phyloP scores from a whole-genome alignment of 1,139 yeast species.

The Kazachstania sp. region DNA sequence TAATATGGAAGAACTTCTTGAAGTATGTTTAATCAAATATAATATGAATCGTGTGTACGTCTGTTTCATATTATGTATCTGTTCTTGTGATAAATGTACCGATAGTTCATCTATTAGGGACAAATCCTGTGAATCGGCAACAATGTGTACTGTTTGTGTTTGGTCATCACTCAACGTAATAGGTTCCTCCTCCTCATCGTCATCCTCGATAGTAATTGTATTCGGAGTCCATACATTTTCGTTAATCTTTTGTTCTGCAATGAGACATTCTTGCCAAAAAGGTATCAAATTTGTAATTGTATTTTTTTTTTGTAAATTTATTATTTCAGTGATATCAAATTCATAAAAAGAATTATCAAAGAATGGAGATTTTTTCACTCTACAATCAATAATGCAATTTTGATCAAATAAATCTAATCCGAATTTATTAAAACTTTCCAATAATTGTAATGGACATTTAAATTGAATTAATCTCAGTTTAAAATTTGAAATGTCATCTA shows the following conservation, averaged over 20 bases:
- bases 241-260: not conserved
- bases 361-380: not conserved
- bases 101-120: too few relatives aligned
- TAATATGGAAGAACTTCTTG: too few relatives aligned
- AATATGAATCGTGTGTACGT: too few relatives aligned
- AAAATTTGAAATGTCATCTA: constrained; percentile 21
- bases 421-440: not conserved
- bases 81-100: too few relatives aligned
- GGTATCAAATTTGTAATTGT: not conserved
- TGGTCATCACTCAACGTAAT: not conserved
- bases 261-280: not conserved
- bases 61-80: too few relatives aligned
- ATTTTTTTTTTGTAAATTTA: not conserved
- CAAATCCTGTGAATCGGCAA: too few relatives aligned
- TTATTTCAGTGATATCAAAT: not conserved
- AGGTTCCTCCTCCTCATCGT: too few relatives aligned
- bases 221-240: too few relatives aligned
- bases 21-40: too few relatives aligned
- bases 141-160: too few relatives aligned
- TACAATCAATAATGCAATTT: not conserved
- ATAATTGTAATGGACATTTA: constrained; percentile 10
- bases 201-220: too few relatives aligned
- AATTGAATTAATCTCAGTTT: constrained; percentile 7
- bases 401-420: not conserved
- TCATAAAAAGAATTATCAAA: not conserved